Percentiles rank a stretch among this genome's conserved stretches.
Conservation (phyloP, 208 protist species). For the Leptomonas pyrrhocoris region DNA sequence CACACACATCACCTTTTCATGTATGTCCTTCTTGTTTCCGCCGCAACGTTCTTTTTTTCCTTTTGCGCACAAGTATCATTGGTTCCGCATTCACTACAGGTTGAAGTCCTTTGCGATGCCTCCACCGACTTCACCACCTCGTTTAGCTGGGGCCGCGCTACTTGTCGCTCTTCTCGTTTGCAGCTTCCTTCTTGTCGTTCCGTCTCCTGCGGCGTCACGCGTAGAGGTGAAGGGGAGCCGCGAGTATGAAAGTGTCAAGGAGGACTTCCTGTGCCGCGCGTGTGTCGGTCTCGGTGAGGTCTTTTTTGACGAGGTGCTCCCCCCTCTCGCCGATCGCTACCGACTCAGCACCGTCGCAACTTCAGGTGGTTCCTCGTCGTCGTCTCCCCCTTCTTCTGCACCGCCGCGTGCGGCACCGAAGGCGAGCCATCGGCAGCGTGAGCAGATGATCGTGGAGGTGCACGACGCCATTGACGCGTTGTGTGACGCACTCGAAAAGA, state of each 20-base stretch:
- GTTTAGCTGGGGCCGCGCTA: neutral
- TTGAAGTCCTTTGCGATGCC: neutral
- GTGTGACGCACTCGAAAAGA: slow-evolving; percentile 15
- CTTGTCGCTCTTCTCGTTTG: neutral
- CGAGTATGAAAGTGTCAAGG: slow-evolving; percentile 26
- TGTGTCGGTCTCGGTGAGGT: slow-evolving; percentile 25
- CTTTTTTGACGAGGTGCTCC: slow-evolving; percentile 25
- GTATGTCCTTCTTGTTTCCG: too few species aligned
- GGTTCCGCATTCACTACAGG: too few species aligned
- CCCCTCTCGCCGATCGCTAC: slow-evolving; percentile 14
- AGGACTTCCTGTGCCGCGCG: slow-evolving; percentile 32
- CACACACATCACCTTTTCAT: too few species aligned
- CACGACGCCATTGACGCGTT: slow-evolving; percentile 38
- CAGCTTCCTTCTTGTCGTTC: neutral
- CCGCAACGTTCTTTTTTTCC: too few species aligned
- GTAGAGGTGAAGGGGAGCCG: slow-evolving; percentile 3
- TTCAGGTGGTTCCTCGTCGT: neutral
- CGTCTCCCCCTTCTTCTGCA: neutral
- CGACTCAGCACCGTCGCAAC: neutral
- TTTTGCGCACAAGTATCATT: too few species aligned
- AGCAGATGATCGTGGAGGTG: slow-evolving; percentile 33
- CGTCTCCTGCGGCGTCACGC: neutral
- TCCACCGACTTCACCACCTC: too few species aligned
- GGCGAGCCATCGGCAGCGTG: slow-evolving; percentile 6
- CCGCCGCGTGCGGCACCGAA: neutral